Evolutionary conservation across 1,139 yeast species (phyloP), one percentile per base, ranked within the genome.

Genomic region (Diutina scorzettiae): DNA sequence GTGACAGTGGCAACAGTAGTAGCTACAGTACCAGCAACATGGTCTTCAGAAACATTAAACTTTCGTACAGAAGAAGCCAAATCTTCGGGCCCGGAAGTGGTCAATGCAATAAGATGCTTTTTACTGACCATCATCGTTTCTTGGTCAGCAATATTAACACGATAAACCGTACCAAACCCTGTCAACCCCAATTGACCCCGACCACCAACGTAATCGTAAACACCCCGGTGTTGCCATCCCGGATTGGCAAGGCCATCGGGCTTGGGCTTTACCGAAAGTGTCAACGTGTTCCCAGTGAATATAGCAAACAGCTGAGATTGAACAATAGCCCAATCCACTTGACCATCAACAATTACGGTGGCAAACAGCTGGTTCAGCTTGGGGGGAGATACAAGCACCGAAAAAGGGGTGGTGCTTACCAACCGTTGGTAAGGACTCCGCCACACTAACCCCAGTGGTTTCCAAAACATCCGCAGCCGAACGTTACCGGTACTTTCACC

Each of bases 291-390:
- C 1, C 84, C 84, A 2, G 72, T 57, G 48, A 66, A 75, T 1
- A 67, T 71, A 42, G 73, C 75, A 23, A 78, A 54, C 0, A 77
- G 66, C 11, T 61, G 53, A 3, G 63, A 58, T 37, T 70, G 62
- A 40, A 78, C 59, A 3, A 78, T 46, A 1, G 81, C 81, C 82
- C 83, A 78, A 50, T 78, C 85, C 21, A 58, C 58, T 1, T 71
- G 58, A 1, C 85, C 85, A 48, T 78, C 81, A 44, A 78, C 54
- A 5, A 60, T 49, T 30, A 78, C 47, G 36, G 61, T 62, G 11
- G 65, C 66, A 50, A 73, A 69, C 14, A 75, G 59, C 42, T 57
- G 66, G 42, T 55, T 53, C 17, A 46, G 47, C 17, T 45, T 32
- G 8, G 32, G 33, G 9, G 69, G 55, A n/a, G 66, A 57, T 3